Evolutionary conservation across 2,329 filamentous ascomycete species (phyloP).

Genomic region (Dactylellina drechsleri): DNA sequence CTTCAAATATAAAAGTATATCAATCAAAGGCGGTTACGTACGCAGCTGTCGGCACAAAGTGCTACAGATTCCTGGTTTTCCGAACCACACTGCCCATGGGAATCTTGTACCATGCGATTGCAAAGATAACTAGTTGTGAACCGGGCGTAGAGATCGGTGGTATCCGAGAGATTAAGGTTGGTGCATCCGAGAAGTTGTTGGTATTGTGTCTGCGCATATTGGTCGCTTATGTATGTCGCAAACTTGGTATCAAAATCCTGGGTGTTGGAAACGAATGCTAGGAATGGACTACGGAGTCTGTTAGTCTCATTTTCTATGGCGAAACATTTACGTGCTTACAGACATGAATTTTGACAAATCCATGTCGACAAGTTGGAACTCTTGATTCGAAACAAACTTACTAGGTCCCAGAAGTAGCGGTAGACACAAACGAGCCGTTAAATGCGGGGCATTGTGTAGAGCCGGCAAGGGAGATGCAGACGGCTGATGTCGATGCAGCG

Average conservation of each 20-base stretch:
- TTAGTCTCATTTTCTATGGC: background rate
- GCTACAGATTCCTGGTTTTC: constrained; percentile 74
- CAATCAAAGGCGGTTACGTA: constrained; percentile 61
- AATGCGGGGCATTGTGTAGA: constrained; percentile 62
- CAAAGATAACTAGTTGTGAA: constrained; percentile 93
- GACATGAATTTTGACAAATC: background rate
- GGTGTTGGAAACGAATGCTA: constrained; percentile 80
- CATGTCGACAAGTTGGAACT: constrained; percentile 10
- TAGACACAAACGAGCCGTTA: constrained; percentile 61
- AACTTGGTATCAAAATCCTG: constrained; percentile 81
- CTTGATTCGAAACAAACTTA: constrained; percentile 55
- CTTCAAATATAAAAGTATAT: background rate
- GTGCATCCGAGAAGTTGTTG: constrained; percentile 81
- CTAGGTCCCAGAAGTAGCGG: constrained; percentile 59
- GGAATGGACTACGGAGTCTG: constrained; percentile 74
- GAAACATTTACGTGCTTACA: background rate
- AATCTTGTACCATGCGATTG: constrained; percentile 93
- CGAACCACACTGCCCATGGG: constrained; percentile 74
- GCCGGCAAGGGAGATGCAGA: constrained; percentile 61
- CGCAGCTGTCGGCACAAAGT: constrained; percentile 89
- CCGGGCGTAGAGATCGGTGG: constrained; percentile 85
- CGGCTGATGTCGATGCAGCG: constrained; percentile 50
- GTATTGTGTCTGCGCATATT: constrained; percentile 77
- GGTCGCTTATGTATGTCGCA: constrained; percentile 75
- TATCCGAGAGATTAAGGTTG: constrained; percentile 78